Evolutionary conservation across 2,329 filamentous ascomycete species (phyloP).

Genomic region (Cytospora mali): DNA sequence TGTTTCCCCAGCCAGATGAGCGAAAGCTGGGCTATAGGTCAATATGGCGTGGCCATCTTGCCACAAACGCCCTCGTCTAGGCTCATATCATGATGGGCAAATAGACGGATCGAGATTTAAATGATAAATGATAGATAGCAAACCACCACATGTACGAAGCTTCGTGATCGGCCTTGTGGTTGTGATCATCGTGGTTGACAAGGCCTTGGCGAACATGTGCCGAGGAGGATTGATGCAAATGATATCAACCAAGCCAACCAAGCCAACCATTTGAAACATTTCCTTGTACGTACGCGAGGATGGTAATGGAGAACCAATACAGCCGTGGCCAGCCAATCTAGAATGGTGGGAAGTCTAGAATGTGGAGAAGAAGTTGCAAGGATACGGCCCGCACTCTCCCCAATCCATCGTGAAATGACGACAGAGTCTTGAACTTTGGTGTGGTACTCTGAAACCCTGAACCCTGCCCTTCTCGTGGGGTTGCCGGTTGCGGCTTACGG

Average conservation of each 20-base stretch:
- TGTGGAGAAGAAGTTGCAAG: conserved; percentile 21
- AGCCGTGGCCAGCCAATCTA: too few species aligned
- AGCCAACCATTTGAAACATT: conserved; percentile 12
- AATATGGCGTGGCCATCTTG: conserved; percentile 11
- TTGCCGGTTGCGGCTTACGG: conserved; percentile 14
- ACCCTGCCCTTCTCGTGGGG: conserved; percentile 21
- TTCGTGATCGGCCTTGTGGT: neutral
- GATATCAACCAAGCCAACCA: neutral
- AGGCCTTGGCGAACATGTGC: conserved; percentile 13
- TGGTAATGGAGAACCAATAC: conserved; percentile 24
- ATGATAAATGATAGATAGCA: too few species aligned
- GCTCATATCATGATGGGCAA: conserved; percentile 5
- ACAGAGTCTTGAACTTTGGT: conserved; percentile 19
- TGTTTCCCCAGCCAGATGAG: neutral
- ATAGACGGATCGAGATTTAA: conserved; percentile 15
- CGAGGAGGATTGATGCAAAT: conserved; percentile 18
- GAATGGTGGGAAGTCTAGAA: conserved; percentile 5
- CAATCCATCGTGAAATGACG: conserved; percentile 18
- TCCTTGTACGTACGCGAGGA: conserved; percentile 25
- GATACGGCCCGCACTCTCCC: conserved; percentile 13
- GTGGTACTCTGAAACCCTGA: conserved; percentile 11
- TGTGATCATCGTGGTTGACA: neutral
- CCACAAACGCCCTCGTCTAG: conserved; percentile 20
- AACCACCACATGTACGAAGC: neutral
- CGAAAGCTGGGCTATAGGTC: neutral